phyloP scores from a whole-genome alignment of 169 alveolate genomes.

The Cryptosporidium xiaoi region DNA sequence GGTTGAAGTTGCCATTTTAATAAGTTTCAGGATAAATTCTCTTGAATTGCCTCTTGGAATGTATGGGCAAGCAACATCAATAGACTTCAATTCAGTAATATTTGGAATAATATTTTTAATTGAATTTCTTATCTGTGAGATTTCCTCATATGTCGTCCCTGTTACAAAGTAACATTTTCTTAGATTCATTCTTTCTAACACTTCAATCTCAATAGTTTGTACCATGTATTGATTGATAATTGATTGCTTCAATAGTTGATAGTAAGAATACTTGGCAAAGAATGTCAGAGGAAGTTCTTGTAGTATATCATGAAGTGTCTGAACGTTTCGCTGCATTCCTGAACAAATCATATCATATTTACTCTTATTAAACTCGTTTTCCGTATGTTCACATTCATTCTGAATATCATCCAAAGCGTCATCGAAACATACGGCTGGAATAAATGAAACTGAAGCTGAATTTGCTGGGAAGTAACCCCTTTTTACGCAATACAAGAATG shows the following conservation, averaged over 20 bases:
- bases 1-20: conserved; percentile 19
- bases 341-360: neutral
- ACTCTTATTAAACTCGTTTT: neutral
- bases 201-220: neutral
- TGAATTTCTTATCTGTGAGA: neutral
- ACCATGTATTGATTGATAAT: conserved; percentile 33
- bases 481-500: conserved; percentile 77
- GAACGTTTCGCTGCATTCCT: conserved; percentile 1
- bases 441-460: conserved; percentile 75
- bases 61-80: conserved; percentile 35
- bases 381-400: neutral
- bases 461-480: conserved; percentile 78
- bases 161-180: conserved; percentile 19
- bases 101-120: neutral
- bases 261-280: conserved; percentile 43
- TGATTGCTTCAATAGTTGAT: conserved; percentile 33
- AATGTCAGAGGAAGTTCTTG: conserved; percentile 2
- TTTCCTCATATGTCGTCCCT: conserved; percentile 19
- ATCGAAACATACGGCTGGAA: conserved; percentile 66
- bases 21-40: conserved; percentile 1
- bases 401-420: conserved; percentile 76
- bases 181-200: neutral
- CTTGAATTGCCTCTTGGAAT: conserved; percentile 11
- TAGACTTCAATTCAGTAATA: conserved; percentile 22
- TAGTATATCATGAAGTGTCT: neutral